Conservation (phyloP, 176 grass and related monocot species). For the Panicum miliaceum region DNA sequence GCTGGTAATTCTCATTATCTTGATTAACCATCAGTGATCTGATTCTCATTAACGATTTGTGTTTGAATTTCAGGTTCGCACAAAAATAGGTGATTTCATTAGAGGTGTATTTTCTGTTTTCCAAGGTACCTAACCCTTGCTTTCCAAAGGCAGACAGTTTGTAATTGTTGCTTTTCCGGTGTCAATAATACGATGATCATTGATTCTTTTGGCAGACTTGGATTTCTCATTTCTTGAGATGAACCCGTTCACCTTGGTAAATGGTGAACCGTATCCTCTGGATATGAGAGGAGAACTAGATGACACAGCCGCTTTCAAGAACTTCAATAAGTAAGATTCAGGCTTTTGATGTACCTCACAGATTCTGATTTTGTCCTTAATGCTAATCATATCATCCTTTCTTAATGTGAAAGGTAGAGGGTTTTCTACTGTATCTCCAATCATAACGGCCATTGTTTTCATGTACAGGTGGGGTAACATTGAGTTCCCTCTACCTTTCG, state of each 20-base stretch:
- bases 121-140: conserved; percentile 67
- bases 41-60: neutral
- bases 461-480: conserved; percentile 78
- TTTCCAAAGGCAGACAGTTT: conserved; percentile 12
- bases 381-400: neutral
- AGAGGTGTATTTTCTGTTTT: conserved; percentile 82
- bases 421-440: neutral
- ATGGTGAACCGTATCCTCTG: conserved; percentile 90
- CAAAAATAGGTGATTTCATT: conserved; percentile 91
- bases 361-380: neutral
- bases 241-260: conserved; percentile 94
- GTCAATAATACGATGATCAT: conserved; percentile 18
- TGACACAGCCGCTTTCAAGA: conserved; percentile 98
- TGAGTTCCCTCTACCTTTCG: conserved; percentile 92
- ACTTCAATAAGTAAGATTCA: conserved; percentile 85
- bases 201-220: conserved; percentile 69
- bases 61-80: conserved; percentile 67
- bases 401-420: neutral
- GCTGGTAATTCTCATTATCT: neutral
- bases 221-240: conserved; percentile 99
- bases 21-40: conserved; percentile 4
- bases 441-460: neutral
- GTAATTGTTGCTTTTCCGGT: neutral
- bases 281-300: conserved; percentile 99
- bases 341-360: conserved; percentile 15